Evolutionary conservation across 768 basidiomycete genomes (phyloP).

Genomic region (Filobasidium floriforme): DNA sequence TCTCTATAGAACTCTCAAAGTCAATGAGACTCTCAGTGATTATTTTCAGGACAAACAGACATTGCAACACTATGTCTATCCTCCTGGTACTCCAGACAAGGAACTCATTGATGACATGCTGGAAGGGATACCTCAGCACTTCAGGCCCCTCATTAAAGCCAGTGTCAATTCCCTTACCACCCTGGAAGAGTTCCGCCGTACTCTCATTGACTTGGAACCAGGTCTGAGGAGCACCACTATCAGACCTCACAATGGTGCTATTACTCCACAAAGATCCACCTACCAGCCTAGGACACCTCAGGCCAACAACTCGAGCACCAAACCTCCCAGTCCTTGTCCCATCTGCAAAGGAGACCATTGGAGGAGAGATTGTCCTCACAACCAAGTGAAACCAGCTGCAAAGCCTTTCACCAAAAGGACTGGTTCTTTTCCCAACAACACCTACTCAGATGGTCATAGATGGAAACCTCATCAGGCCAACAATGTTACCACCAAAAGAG

Average conservation of each 20-base stretch:
- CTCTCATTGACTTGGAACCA: constrained; percentile 19
- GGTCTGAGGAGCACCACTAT: background rate
- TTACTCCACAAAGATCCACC: background rate
- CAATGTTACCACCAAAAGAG: background rate
- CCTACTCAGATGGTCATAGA: background rate
- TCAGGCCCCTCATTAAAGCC: constrained; percentile 12
- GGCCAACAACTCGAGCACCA: background rate
- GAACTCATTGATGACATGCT: constrained; percentile 17
- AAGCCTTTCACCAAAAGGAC: background rate
- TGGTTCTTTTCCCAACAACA: background rate
- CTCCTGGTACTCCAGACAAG: background rate
- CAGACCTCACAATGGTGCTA: background rate
- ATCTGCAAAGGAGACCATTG: too few species aligned
- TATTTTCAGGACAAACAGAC: constrained; percentile 13
- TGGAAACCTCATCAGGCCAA: background rate
- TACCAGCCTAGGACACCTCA: constrained; percentile 1
- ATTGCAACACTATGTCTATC: constrained; percentile 10
- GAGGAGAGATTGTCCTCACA: constrained; percentile 6
- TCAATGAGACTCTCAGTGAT: constrained; percentile 5
- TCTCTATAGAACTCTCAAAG: background rate
- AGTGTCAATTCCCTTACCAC: constrained; percentile 1
- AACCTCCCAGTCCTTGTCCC: too few species aligned
- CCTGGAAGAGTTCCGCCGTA: constrained; percentile 10
- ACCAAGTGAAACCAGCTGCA: background rate
- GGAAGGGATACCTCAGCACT: constrained; percentile 7